Conservation (phyloP, 768 basidiomycete genomes). For the Lentinula boryana region DNA sequence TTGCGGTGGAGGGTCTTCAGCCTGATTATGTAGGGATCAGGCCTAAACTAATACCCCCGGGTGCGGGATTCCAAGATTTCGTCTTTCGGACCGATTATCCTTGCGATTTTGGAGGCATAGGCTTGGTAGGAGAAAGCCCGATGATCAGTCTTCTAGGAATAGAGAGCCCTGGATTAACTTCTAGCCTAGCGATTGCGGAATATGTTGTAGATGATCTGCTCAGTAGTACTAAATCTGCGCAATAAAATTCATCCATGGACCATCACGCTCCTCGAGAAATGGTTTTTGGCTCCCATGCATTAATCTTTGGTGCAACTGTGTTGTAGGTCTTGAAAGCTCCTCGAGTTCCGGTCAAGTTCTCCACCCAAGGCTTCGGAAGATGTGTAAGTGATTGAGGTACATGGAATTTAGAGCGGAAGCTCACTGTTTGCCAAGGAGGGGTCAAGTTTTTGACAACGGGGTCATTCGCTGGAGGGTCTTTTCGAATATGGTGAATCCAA, state of each 20-base stretch:
- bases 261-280: slow-evolving; percentile 30
- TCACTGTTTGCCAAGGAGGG: slow-evolving; percentile 81
- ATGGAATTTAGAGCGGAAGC: slow-evolving; percentile 20
- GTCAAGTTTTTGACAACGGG: slow-evolving; percentile 57
- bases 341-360: slow-evolving; percentile 90
- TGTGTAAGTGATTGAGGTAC: not conserved
- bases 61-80: slow-evolving; percentile 82
- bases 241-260: not conserved
- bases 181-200: slow-evolving; percentile 83
- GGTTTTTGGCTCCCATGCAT: slow-evolving; percentile 78
- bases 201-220: slow-evolving; percentile 63
- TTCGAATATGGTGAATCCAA: slow-evolving; percentile 89
- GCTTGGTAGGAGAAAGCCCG: slow-evolving; percentile 23
- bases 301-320: slow-evolving; percentile 77
- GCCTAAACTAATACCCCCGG: slow-evolving; percentile 78
- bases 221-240: slow-evolving; percentile 8
- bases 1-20: slow-evolving; percentile 53
- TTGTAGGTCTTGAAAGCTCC: slow-evolving; percentile 89
- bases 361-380: slow-evolving; percentile 60
- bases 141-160: slow-evolving; percentile 89
- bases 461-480: slow-evolving; percentile 75
- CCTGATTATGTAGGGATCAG: slow-evolving; percentile 85
- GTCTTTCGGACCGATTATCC: slow-evolving; percentile 61
- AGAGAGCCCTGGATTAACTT: slow-evolving; percentile 89
- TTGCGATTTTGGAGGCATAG: slow-evolving; percentile 18